Base-by-base conservation (phyloP, 129 eudicot genomes). In the Helianthus tuberosus region DNA sequence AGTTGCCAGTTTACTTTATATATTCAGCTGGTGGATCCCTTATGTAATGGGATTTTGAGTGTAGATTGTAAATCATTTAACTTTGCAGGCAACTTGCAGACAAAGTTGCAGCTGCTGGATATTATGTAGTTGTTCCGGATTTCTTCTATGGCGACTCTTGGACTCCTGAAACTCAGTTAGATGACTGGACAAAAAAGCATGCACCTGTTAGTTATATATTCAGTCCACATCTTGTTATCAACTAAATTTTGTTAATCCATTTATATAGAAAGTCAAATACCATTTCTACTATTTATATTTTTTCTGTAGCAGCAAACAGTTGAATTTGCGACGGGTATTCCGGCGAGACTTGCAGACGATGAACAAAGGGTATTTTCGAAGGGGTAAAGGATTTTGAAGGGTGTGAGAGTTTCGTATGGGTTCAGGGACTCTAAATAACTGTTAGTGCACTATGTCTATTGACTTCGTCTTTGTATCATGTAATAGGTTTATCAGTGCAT, bases 71-170 rank as follows among this genome's bases (percentile, higher is more conserved):
- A n/a, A 36, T n/a, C 12, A 68, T 46, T 59, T 55, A 69, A 46
- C 43, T 53, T 62, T 78, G 35, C 59, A 90, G 96, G 87, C 83
- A 83, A 58, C 59, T 90, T 35, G 94, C 94, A 8, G 94, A 90
- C 76, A 83, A 83, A 77, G 89, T 85, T 50, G 93, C 91, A 50
- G 84, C 75, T 77, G 80, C 89, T 53, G 96, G 96, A 64, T 90
- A 83, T 79, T 88, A 83, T 75, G 86, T 79, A 11, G 93, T 88
- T 67, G 94, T 81, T 13, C 96, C 96, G 0, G 93, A 87, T 79
- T 81, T 90, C 55, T 65, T 87, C 65, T 74, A 66, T 52, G 94
- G 91, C 46, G 93, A 90, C 73, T 41, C 6, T 41, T 7, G 14
- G 43, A 57, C 53, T 44, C 80, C 85, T 68, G 82, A 57, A 54